Evolutionary conservation across 768 basidiomycete species (phyloP).

Genomic region (Grammothele lineata): DNA sequence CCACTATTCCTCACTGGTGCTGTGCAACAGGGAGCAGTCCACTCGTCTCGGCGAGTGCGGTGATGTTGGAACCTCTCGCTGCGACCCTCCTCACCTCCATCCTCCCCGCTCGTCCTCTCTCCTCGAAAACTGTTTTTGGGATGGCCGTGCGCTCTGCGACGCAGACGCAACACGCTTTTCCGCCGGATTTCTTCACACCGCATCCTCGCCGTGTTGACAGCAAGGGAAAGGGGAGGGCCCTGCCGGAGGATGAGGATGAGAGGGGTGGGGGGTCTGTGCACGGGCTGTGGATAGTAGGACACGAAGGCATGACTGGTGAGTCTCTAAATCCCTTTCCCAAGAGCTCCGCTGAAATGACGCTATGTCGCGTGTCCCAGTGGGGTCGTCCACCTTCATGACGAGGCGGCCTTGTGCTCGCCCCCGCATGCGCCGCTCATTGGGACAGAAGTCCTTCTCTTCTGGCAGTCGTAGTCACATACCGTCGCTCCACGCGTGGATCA

Average conservation of each 20-base stretch:
- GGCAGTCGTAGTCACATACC: constrained; percentile 12
- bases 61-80: constrained; percentile 64
- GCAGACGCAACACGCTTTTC: constrained; percentile 31
- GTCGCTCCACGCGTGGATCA: constrained; percentile 10
- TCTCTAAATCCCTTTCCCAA: background rate
- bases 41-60: constrained; percentile 28
- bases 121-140: constrained; percentile 24
- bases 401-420: constrained; percentile 9
- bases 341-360: background rate
- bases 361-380: background rate
- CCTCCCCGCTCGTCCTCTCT: constrained; percentile 30
- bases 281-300: background rate
- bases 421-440: constrained; percentile 17
- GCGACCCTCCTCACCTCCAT: constrained; percentile 47
- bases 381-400: background rate
- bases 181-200: constrained; percentile 55
- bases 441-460: constrained; percentile 8
- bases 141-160: constrained; percentile 29
- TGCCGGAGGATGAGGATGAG: constrained; percentile 11
- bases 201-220: constrained; percentile 47
- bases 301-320: constrained; percentile 2
- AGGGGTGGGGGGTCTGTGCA: background rate
- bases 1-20: too few species aligned
- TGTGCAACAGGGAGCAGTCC: constrained; percentile 1
- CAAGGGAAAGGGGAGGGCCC: constrained; percentile 45